phyloP scores from a whole-genome alignment of 108 stramenopile species.

The Fragilariopsis cylindrus region DNA sequence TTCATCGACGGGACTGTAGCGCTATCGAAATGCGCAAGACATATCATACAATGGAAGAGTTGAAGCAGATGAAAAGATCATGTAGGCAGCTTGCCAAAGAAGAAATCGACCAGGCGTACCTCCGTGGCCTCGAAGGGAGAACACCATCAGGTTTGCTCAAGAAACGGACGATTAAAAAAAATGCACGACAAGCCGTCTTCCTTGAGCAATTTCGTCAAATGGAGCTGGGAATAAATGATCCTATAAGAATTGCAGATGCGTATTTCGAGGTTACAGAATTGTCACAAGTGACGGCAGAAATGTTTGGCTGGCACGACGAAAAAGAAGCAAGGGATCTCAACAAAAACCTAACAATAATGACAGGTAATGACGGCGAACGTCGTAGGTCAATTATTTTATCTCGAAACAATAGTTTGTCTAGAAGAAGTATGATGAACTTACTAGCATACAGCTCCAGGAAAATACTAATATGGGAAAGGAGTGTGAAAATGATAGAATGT shows the following conservation, averaged over 20 bases:
- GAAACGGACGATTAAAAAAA: conserved; percentile 2
- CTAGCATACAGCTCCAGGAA: not conserved
- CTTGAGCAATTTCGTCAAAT: conserved; percentile 23
- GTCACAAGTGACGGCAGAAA: not conserved
- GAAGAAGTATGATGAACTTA: not conserved
- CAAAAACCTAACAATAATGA: not conserved
- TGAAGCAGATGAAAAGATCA: conserved; percentile 16
- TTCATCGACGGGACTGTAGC: conserved; percentile 20
- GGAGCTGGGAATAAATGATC: conserved; percentile 4
- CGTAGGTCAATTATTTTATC: not conserved
- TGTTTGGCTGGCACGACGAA: not conserved
- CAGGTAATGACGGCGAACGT: not conserved
- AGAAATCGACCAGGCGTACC: not conserved
- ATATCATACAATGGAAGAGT: conserved; percentile 23
- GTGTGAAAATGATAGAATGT: not conserved
- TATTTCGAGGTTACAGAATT: not conserved
- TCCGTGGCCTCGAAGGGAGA: conserved; percentile 31
- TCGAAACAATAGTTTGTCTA: not conserved
- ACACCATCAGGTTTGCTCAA: conserved; percentile 17
- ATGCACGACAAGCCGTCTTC: conserved; percentile 24
- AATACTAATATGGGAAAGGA: not conserved
- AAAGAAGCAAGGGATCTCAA: conserved; percentile 4
- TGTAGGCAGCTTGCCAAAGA: not conserved
- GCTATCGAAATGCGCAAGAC: conserved; percentile 13
- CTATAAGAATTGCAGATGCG: conserved; percentile 4